Evolutionary conservation across 2,329 filamentous ascomycete genomes (phyloP), one percentile per base, ranked within the genome.

Genomic region (Keithomyces neogunnii): DNA sequence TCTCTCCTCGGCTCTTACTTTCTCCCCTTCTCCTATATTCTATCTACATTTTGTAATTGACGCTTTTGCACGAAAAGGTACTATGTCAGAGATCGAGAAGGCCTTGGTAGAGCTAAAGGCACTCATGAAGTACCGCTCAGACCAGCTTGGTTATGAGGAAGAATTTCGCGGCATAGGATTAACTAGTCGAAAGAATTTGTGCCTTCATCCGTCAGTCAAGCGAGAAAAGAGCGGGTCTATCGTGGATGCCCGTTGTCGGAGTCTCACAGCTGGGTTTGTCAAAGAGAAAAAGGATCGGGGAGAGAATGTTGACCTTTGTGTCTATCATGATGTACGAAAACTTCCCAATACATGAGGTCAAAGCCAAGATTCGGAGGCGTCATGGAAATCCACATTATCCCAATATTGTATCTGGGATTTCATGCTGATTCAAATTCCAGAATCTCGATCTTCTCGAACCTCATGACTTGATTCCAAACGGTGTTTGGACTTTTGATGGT

Each of bases 41-140:
- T 26, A 7, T 4, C 44, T 19, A 10, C 19, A 28, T 19, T 11
- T 11, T 7, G n/a, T 31, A 19, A 26, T 13, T 46, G 26, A 36
- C 50, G 32, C 33, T 43, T 8, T 47, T 30, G 10, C 31, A 11
- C n/a, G 11, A 30, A 9, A 39, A 83, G 80, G 80, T 73, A 99
- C 93, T 51, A 99, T 99, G 91, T 99, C 93, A 38, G 93, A 99
- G 73, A 99, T 99, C 63, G 93, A 99, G 67, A 99, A 99, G 71
- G 93, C 95, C 0, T 71, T 99, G 49, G 88, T 89, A 8, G 93
- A 99, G 69, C 68, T 99, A 60, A 90, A 93, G 66, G 85, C 84
- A 29, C 72, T 99, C 49, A 99, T 99, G 91, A 95, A 95, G 65
- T 97, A 96, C 64, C 86, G 93, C 13, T 75, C 89, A 5, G 81